These are phyloP conservation scores for Oenanthe javanica DNA, from an alignment of 140 eudicot species.

Conservation along the genomic window DNA sequence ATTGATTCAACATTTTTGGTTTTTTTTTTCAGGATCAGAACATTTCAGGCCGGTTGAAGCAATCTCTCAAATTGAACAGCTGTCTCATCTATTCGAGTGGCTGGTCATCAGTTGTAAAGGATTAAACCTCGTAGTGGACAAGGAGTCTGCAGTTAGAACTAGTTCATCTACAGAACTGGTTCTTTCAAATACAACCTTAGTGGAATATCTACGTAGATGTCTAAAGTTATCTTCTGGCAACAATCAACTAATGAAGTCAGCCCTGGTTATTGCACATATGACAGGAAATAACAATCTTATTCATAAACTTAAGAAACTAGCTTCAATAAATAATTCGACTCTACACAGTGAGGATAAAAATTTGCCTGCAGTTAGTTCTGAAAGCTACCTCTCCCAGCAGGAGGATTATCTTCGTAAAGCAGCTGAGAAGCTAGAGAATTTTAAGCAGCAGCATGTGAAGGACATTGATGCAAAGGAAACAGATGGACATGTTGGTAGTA, in stretches of 20 bases:
- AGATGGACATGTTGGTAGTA: not conserved
- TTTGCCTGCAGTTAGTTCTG: conserved; percentile 8
- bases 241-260: conserved; percentile 43
- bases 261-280: conserved; percentile 44
- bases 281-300: conserved; percentile 35
- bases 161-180: conserved; percentile 17
- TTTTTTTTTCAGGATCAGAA: conserved; percentile 29
- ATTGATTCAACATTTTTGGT: not conserved
- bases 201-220: conserved; percentile 46
- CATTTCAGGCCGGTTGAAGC: not conserved
- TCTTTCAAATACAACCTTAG: conserved; percentile 35
- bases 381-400: conserved; percentile 32
- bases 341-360: conserved; percentile 10
- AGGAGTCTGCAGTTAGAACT: conserved; percentile 19
- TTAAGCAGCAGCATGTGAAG: conserved; percentile 29
- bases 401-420: conserved; percentile 41
- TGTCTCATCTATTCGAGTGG: conserved; percentile 51
- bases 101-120: conserved; percentile 42
- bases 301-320: conserved; percentile 50
- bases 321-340: conserved; percentile 25
- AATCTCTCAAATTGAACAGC: conserved; percentile 25
- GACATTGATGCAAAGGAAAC: conserved; percentile 13
- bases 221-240: conserved; percentile 37
- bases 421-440: conserved; percentile 31
- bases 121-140: conserved; percentile 22